Percentiles rank a stretch among this genome's conserved stretches.
These are phyloP conservation scores for Lentinus tigrinus DNA, from an alignment of 768 basidiomycete species.

Conservation along the genomic window DNA sequence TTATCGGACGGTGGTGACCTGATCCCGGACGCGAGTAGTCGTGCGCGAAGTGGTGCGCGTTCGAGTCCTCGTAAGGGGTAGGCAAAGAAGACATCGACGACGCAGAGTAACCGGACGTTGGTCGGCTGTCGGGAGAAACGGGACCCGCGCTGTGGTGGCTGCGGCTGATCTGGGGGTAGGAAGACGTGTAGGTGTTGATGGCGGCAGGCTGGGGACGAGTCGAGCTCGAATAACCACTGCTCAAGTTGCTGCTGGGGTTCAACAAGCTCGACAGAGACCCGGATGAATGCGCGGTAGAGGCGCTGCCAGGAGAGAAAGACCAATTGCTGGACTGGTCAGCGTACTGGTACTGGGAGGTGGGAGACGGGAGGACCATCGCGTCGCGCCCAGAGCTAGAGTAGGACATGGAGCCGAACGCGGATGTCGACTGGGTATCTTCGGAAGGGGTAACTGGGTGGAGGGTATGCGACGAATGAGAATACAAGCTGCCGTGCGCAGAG, in stretches of 20 bases:
- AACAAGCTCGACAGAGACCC: slow-evolving; percentile 76
- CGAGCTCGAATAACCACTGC: slow-evolving; percentile 58
- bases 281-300: slow-evolving; percentile 57
- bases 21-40: slow-evolving; percentile 75
- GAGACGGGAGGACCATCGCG: slow-evolving; percentile 35
- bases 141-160: slow-evolving; percentile 69
- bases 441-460: slow-evolving; percentile 68
- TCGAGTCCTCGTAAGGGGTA: slow-evolving; percentile 59
- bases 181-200: slow-evolving; percentile 26
- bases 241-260: slow-evolving; percentile 63
- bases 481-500: slow-evolving; percentile 54
- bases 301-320: slow-evolving; percentile 45
- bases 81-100: slow-evolving; percentile 73
- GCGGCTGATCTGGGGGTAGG: slow-evolving; percentile 68
- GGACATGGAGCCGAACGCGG: slow-evolving; percentile 39
- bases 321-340: slow-evolving; percentile 63
- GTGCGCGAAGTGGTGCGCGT: slow-evolving; percentile 38
- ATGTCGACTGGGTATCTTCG: slow-evolving; percentile 59
- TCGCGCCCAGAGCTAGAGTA: slow-evolving; percentile 32
- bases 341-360: slow-evolving; percentile 63
- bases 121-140: slow-evolving; percentile 81
- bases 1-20: slow-evolving; percentile 56
- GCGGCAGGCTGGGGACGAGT: slow-evolving; percentile 29
- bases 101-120: slow-evolving; percentile 84
- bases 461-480: slow-evolving; percentile 58